Percentiles rank a stretch among this genome's conserved stretches.
phyloP scores from a whole-genome alignment of 2,329 filamentous ascomycete species.

The Polychaeton citri region DNA sequence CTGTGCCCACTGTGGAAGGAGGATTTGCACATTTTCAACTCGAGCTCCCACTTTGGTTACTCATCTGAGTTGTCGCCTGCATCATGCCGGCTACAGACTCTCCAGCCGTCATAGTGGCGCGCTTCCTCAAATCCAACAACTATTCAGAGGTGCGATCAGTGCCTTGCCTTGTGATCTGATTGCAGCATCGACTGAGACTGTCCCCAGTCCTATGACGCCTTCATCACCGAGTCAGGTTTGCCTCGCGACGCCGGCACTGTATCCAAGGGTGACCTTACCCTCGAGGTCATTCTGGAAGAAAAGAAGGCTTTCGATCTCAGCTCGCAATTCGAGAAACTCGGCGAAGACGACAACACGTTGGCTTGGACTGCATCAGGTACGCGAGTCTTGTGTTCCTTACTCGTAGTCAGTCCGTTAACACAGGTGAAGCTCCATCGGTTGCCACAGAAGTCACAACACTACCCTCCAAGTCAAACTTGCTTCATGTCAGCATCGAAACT shows the following conservation, averaged over 20 bases:
- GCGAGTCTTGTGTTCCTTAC: constrained; percentile 5
- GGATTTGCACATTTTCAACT: no score
- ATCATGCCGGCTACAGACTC: constrained; percentile 23
- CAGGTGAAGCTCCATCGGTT: constrained; percentile 29
- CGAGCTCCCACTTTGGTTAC: no score
- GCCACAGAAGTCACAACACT: constrained; percentile 28
- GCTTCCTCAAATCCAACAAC: constrained; percentile 24
- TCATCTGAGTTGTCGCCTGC: no score
- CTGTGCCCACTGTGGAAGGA: no score
- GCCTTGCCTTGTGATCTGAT: no score
- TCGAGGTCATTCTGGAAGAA: constrained; percentile 48
- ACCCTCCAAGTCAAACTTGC: constrained; percentile 35
- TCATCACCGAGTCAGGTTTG: constrained; percentile 43
- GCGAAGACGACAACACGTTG: constrained; percentile 22
- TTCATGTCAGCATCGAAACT: constrained; percentile 26
- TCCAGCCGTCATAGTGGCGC: constrained; percentile 22
- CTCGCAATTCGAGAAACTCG: constrained; percentile 42
- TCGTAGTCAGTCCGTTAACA: neutral
- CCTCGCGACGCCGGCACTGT: constrained; percentile 34
- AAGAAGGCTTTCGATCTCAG: constrained; percentile 45
- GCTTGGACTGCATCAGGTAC: constrained; percentile 36
- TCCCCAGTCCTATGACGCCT: constrained; percentile 41
- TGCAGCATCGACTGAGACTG: constrained; percentile 1
- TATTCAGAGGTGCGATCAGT: constrained; percentile 19
- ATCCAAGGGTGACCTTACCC: constrained; percentile 35